Percentiles rank a stretch among this genome's conserved stretches.
Conservation (phyloP, 805 yeast species). For the Spathaspora hagerdaliae region DNA sequence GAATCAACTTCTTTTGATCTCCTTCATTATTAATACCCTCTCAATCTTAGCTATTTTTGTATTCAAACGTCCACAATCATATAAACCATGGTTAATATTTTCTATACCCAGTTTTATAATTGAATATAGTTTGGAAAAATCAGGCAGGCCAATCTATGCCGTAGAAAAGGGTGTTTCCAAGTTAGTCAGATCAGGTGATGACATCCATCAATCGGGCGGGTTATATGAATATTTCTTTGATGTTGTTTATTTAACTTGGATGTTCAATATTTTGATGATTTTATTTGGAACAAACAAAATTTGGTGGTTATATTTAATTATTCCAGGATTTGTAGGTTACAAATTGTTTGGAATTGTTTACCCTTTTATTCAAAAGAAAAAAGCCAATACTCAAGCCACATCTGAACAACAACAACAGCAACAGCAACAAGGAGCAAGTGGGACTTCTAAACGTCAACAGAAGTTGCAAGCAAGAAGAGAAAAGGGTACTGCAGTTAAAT, state of each 20-base stretch:
- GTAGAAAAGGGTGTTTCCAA: constrained; percentile 23
- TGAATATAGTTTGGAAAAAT: constrained; percentile 51
- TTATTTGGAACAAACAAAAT: constrained; percentile 53
- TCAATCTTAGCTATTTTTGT: constrained; percentile 33
- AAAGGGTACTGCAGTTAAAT: constrained; percentile 18
- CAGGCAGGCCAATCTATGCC: constrained; percentile 57
- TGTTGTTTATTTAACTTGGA: constrained; percentile 60
- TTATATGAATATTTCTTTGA: constrained; percentile 73
- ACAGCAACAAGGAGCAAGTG: constrained; percentile 3
- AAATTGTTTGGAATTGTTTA: constrained; percentile 40
- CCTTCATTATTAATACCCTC: constrained; percentile 34
- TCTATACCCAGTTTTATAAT: constrained; percentile 38
- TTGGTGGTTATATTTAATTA: constrained; percentile 51
- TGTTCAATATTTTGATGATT: constrained; percentile 50
- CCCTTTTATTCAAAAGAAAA: constrained; percentile 10
- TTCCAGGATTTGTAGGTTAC: constrained; percentile 52
- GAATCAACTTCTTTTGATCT: constrained; percentile 32
- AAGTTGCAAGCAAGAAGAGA: constrained; percentile 25
- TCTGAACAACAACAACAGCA: background rate
- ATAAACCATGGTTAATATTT: constrained; percentile 33
- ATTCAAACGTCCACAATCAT: constrained; percentile 44
- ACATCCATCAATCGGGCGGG: constrained; percentile 53
- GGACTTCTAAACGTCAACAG: constrained; percentile 24
- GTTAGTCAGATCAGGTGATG: constrained; percentile 54
- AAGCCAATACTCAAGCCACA: constrained; percentile 4